A percentile compares a stretch with the other conserved stretches of the same genome.
phyloP scores from a whole-genome alignment of 2,329 filamentous ascomycete species.

The Aspergillus eucalypticola region DNA sequence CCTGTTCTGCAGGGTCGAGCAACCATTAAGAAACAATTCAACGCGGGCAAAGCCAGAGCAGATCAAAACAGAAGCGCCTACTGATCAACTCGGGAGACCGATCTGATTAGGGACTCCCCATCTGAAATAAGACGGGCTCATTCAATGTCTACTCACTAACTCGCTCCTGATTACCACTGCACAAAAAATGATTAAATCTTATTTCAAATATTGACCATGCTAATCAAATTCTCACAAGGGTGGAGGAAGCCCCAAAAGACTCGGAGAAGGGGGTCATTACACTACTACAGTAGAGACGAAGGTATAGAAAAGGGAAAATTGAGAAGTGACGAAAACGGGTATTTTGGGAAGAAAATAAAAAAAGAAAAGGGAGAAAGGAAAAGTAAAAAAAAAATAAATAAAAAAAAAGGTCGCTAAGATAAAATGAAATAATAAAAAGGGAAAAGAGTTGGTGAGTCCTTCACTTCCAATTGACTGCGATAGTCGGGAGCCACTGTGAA shows the following conservation, averaged over 20 bases:
- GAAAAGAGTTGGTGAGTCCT: neutral
- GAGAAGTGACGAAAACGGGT: neutral
- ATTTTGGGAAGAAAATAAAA: neutral
- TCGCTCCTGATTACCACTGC: neutral
- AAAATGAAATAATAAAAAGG: neutral
- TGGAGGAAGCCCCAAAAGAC: neutral
- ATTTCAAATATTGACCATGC: neutral
- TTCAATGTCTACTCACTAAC: neutral
- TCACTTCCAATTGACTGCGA: conserved; percentile 11
- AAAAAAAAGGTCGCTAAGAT: neutral
- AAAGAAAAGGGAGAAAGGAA: neutral
- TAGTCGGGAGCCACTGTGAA: conserved; percentile 17
- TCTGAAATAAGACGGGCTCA: conserved; percentile 11
- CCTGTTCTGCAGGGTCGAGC: conserved; percentile 15
- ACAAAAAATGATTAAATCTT: neutral
- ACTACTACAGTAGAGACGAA: neutral
- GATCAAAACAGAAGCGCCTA: conserved; percentile 8
- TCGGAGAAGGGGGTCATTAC: neutral
- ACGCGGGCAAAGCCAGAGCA: conserved; percentile 7
- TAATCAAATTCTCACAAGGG: neutral
- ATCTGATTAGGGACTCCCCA: conserved; percentile 14
- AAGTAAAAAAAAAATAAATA: neutral
- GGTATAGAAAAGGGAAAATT: neutral
- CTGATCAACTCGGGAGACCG: conserved; percentile 6
- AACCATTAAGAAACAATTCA: conserved; percentile 14